Percentiles rank a stretch among this genome's conserved stretches.
phyloP scores from a whole-genome alignment of 2,329 filamentous ascomycete genomes.

The Lecanosticta acicola region DNA sequence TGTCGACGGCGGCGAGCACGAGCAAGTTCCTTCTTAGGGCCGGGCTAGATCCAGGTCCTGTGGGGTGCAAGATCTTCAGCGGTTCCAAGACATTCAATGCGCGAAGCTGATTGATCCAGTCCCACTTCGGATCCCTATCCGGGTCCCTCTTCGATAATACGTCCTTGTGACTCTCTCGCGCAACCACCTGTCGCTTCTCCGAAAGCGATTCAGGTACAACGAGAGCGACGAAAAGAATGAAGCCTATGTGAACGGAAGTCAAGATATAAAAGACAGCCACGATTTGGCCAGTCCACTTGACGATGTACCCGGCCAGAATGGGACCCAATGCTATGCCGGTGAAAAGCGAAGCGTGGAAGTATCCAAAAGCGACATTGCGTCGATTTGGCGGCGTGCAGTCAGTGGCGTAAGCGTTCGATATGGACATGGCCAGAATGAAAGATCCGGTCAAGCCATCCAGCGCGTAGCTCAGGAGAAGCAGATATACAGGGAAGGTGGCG shows the following conservation, averaged over 20 bases:
- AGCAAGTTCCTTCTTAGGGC: constrained; percentile 74
- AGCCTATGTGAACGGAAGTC: constrained; percentile 64
- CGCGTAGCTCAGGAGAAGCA: constrained; percentile 69
- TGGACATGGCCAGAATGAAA: constrained; percentile 74
- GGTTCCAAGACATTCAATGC: constrained; percentile 66
- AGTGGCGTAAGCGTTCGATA: constrained; percentile 79
- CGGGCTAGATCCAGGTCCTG: constrained; percentile 55
- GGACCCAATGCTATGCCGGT: constrained; percentile 84
- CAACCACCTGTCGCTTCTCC: constrained; percentile 61
- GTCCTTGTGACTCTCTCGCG: constrained; percentile 61
- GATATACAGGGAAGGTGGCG: constrained; percentile 66
- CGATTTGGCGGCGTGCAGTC: constrained; percentile 79
- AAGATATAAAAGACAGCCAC: constrained; percentile 81
- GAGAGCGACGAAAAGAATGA: constrained; percentile 65
- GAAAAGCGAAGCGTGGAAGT: constrained; percentile 85
- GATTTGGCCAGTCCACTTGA: constrained; percentile 68
- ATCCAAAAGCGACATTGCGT: constrained; percentile 78
- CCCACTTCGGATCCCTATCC: constrained; percentile 31
- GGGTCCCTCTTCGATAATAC: constrained; percentile 33
- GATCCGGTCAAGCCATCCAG: constrained; percentile 83
- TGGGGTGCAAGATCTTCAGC: constrained; percentile 71
- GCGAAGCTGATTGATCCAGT: constrained; percentile 43
- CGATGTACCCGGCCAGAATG: constrained; percentile 70
- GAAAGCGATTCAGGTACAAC: constrained; percentile 81
- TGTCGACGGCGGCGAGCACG: constrained; percentile 72